Evolutionary conservation across 2,329 filamentous ascomycete species (phyloP).

Genomic region (Xylariales sp.): DNA sequence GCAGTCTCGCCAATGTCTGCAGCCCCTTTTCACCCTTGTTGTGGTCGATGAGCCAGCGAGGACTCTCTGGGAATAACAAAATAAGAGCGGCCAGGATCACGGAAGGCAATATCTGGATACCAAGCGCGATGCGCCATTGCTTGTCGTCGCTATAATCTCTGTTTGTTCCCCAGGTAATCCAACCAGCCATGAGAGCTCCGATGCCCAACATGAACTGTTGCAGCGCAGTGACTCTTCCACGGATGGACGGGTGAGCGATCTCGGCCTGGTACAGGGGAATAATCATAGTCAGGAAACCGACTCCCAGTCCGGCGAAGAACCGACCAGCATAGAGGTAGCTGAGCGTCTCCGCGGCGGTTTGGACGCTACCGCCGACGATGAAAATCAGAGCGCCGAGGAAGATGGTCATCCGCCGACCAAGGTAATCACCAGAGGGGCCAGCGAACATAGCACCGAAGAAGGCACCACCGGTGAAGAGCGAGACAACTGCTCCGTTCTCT

Average conservation of each 20-base stretch:
- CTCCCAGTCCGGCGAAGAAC: slow-evolving; percentile 61
- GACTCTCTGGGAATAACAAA: slow-evolving; percentile 64
- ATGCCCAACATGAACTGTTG: slow-evolving; percentile 83
- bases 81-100: slow-evolving; percentile 61
- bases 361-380: slow-evolving; percentile 65
- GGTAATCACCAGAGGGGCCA: slow-evolving; percentile 51
- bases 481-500: slow-evolving; percentile 63
- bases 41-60: slow-evolving; percentile 72
- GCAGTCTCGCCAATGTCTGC: slow-evolving; percentile 61
- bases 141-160: slow-evolving; percentile 23
- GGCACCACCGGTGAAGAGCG: slow-evolving; percentile 68
- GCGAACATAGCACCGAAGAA: slow-evolving; percentile 59
- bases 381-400: slow-evolving; percentile 67
- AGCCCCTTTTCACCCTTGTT: slow-evolving; percentile 61
- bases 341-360: slow-evolving; percentile 59
- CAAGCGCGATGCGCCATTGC: slow-evolving; percentile 56
- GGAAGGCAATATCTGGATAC: slow-evolving; percentile 68
- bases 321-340: slow-evolving; percentile 66
- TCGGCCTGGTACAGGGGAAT: slow-evolving; percentile 71
- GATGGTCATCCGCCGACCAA: slow-evolving; percentile 65
- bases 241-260: slow-evolving; percentile 71
- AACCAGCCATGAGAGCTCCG: slow-evolving; percentile 66
- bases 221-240: slow-evolving; percentile 68
- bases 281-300: slow-evolving; percentile 39
- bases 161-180: slow-evolving; percentile 62